Evolutionary conservation across 306 rosid genomes (phyloP), one percentile per base, ranked within the genome.

Genomic region (Prunus dulcis): DNA sequence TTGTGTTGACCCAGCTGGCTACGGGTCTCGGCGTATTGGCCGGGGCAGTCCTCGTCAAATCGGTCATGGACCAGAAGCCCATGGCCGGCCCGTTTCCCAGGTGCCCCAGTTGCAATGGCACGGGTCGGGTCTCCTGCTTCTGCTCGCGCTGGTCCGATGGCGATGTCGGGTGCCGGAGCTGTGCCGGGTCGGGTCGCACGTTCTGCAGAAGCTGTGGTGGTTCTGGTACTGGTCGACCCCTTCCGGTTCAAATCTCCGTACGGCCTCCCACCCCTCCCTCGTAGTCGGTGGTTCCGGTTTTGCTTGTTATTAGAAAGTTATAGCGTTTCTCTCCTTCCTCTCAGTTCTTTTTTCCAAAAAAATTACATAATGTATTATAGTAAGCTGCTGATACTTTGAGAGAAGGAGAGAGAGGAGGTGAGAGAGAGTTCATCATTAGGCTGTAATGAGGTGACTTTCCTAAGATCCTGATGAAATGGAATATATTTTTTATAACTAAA

Each of bases 61-160:
- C 96, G 61, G 75, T 91, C 25, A 78, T 93, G 91, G 98, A 93
- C 79, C 90, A 84, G 45, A 89, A 87, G 51, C 89, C 96, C 85
- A 93, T 91, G 98, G 96, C 96, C 53, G 97, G 98, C 19, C 86
- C 87, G 2, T 91, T 86, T 62, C 84, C 91, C 14, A 80, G 98
- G 41, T 93, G 98, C 63, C 92, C 90, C 0, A 79, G 83, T 61
- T 93, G 98, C 80, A 91, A 89, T 80, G 98, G 98, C 27, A 87
- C 93, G 69, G 98, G 98, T 28, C 92, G 90, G 25, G 92, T 93
- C 77, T 60, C 84, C 46, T 93, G 98, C 82, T 47, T 93, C 56
- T 93, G 98, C 60, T 76, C 93, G n/a, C 93, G 97, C 3, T 93
- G 98, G 98, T 91, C 97, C 34, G 97, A 93, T 25, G 88, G 97